Base-by-base conservation (phyloP, 768 basidiomycete species). In the Psilocybe subaeruginosa region DNA sequence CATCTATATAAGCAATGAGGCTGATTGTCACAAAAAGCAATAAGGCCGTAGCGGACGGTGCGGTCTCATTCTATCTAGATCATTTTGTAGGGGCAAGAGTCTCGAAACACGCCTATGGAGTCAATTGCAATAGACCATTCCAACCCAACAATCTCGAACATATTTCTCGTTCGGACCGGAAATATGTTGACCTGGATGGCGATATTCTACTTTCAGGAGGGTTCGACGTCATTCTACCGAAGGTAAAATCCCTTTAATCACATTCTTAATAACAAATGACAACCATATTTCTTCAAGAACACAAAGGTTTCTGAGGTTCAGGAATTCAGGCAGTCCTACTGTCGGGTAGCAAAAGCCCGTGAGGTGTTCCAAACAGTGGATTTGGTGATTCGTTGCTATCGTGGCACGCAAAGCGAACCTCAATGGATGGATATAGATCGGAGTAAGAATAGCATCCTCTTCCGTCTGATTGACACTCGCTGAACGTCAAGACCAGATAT, bases 131-230 rank as follows among this genome's bases (percentile, higher is more conserved):
- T 17, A 48, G 68, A 1, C 58, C 60, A 0, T 82, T 66, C 43
- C 70, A 79, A 29, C 37, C 68, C 0, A 50, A 55, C 1, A 70
- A 82, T 48, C 64, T 61, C 0, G 83, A 83, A 16, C 83, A 85
- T 60, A 47, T 70, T 11, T 35, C 64, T 2, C 77, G 79, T 17
- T 59, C 65, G 9, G 61, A 69, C 45, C 61, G 52, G 9, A 69
- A 69, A 2, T 76, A 68, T 53, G 70, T 70, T 5, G 68, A 70
- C 8, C 67, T 74, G 0, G 69, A 72, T 19, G 81, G 78, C 6
- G 69, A 66, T 23, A 55, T 67, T 2, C 68, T 69, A 19, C 68
- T 82, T 48, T 66, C 70, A 1, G 74, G 68, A n/a, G 68, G 67
- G 3, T 82, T 81, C 62, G 67, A 70, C 27, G 65, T 70, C 3